phyloP scores from a whole-genome alignment of 1,139 yeast genomes.

The Yamadazyma buinensis region DNA sequence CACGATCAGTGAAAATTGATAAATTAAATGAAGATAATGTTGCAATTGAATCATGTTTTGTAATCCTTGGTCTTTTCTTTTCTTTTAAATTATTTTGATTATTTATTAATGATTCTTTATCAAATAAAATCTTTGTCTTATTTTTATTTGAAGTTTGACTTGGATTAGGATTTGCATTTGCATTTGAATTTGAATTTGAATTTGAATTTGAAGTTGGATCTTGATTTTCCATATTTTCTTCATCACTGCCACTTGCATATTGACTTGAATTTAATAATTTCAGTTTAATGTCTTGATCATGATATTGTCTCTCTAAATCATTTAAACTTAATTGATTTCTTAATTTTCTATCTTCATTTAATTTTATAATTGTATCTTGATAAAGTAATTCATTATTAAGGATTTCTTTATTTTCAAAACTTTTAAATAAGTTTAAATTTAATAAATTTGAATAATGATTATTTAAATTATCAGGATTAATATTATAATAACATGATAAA shows the following conservation, averaged over 20 bases:
- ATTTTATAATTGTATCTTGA: slow-evolving; percentile 28
- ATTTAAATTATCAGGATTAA: slow-evolving; percentile 28
- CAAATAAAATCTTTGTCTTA: slow-evolving; percentile 1
- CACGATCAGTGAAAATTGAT: slow-evolving; percentile 11
- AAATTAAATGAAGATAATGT: slow-evolving; percentile 13
- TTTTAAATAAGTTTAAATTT: slow-evolving; percentile 37
- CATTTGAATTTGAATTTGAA: not conserved
- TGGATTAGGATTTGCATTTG: not conserved
- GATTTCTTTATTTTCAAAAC: slow-evolving; percentile 33
- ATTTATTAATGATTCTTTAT: slow-evolving; percentile 1
- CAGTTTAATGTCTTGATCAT: not conserved
- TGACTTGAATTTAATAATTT: not conserved
- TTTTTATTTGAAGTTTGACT: not conserved
- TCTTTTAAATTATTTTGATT: not conserved
- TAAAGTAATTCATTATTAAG: slow-evolving; percentile 27
- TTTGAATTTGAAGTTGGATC: too few relatives aligned
- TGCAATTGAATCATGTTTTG: slow-evolving; percentile 11
- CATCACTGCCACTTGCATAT: too few relatives aligned
- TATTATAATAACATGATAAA: slow-evolving; percentile 40
- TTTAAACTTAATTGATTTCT: slow-evolving; percentile 34
- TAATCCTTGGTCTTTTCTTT: slow-evolving; percentile 7
- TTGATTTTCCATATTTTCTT: too few relatives aligned
- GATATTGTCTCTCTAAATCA: slow-evolving; percentile 17
- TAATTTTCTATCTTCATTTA: slow-evolving; percentile 30
- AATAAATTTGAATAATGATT: slow-evolving; percentile 39